Conservation (phyloP, 163 green algal genomes). For the Picocystis sp. region DNA sequence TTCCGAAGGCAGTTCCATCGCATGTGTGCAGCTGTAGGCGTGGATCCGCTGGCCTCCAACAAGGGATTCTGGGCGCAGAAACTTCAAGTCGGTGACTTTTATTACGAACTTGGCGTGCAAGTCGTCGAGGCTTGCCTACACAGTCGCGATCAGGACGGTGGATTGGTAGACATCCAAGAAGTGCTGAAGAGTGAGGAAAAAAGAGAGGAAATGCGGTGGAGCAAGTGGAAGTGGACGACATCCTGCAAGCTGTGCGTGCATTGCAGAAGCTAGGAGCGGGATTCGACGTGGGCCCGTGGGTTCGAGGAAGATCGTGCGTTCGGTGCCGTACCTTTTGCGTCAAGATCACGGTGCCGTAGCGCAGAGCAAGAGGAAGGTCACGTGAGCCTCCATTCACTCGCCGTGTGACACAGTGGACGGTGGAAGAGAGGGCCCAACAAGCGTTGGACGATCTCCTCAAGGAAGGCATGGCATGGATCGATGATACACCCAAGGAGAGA, state of each 20-base stretch:
- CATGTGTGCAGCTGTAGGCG: constrained; percentile 87
- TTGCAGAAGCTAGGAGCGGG: constrained; percentile 43
- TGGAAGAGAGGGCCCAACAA: constrained; percentile 12
- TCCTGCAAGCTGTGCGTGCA: neutral
- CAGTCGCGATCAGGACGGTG: constrained; percentile 52
- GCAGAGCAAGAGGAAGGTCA: constrained; percentile 34
- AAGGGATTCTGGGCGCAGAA: constrained; percentile 33
- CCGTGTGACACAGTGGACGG: constrained; percentile 9
- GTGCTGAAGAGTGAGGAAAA: constrained; percentile 41
- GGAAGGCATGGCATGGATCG: constrained; percentile 54
- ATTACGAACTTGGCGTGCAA: constrained; percentile 82
- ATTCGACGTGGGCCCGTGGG: constrained; percentile 52
- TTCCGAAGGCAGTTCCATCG: constrained; percentile 73
- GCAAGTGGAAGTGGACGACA: constrained; percentile 61
- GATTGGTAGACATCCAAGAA: constrained; percentile 62
- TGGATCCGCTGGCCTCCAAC: constrained; percentile 91
- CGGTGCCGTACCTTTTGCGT: constrained; percentile 62
- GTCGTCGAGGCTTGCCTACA: constrained; percentile 68
- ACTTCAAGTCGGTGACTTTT: constrained; percentile 51
- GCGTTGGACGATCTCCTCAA: constrained; percentile 22
- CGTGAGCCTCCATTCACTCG: constrained; percentile 8
- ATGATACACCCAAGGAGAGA: constrained; percentile 36
- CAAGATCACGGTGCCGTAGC: constrained; percentile 60
- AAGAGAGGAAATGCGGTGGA: constrained; percentile 44
- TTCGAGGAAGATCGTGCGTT: constrained; percentile 39